phyloP scores from a whole-genome alignment of 1,284 basidiomycete species.

The Leccinum cinnamomeum region DNA sequence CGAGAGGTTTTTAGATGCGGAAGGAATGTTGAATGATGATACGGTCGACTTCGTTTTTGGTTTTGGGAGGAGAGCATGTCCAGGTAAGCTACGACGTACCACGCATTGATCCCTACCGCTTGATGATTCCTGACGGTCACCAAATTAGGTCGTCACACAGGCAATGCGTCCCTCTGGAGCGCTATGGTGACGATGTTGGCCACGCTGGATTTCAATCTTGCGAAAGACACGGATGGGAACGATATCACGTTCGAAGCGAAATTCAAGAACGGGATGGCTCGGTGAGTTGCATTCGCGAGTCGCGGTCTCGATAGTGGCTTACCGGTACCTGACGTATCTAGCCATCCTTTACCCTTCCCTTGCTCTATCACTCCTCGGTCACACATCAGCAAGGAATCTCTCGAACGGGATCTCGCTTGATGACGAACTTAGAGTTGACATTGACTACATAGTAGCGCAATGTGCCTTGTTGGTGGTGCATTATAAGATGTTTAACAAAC shows the following conservation, averaged over 20 bases:
- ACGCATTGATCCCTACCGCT: background rate
- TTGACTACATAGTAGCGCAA: background rate
- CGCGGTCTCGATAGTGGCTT: background rate
- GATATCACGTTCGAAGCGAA: conserved; percentile 19
- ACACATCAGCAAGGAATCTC: conserved; percentile 10
- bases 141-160: conserved; percentile 20
- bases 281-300: conserved; percentile 9
- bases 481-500: background rate
- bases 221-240: conserved; percentile 18
- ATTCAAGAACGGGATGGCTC: conserved; percentile 11
- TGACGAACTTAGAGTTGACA: conserved; percentile 4
- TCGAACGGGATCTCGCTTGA: conserved; percentile 6
- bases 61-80: conserved; percentile 28
- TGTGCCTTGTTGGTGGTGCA: background rate
- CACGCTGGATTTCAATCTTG: conserved; percentile 23
- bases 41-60: conserved; percentile 22
- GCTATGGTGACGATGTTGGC: conserved; percentile 28
- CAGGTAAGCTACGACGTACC: conserved; percentile 13
- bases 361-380: conserved; percentile 8
- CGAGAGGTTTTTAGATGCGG: conserved; percentile 24
- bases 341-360: background rate
- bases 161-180: conserved; percentile 22
- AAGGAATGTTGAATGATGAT: conserved; percentile 22
- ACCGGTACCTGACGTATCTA: background rate
- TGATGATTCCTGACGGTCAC: background rate